Conservation (phyloP, 1,284 basidiomycete species). For the Cutaneotrichosporon daszewskae region DNA sequence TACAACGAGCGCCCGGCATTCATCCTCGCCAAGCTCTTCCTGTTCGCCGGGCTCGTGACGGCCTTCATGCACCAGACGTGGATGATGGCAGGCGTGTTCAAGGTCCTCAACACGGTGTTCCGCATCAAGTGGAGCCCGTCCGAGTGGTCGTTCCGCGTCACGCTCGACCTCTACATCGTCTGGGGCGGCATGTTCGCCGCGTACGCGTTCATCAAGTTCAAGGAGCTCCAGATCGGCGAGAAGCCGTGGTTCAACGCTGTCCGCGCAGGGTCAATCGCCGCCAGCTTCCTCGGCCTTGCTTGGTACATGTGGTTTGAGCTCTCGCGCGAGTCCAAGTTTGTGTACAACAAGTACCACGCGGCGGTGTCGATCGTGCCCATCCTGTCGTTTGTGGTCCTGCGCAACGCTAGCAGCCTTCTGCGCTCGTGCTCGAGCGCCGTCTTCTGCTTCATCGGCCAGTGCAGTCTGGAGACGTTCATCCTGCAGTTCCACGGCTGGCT, state of each 20-base stretch:
- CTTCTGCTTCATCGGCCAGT: constrained; percentile 74
- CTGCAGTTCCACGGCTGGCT: constrained; percentile 87
- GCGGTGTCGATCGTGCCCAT: constrained; percentile 76
- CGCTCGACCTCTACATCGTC: constrained; percentile 79
- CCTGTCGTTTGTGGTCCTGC: constrained; percentile 63
- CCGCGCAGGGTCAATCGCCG: constrained; percentile 52
- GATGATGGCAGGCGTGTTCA: constrained; percentile 62
- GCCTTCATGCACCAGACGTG: constrained; percentile 62
- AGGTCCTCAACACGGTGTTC: constrained; percentile 59
- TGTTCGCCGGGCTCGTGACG: constrained; percentile 60
- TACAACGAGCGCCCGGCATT: constrained; percentile 67
- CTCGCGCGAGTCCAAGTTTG: constrained; percentile 65
- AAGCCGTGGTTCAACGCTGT: constrained; percentile 60
- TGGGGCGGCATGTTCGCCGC: constrained; percentile 78
- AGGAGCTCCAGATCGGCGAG: constrained; percentile 65
- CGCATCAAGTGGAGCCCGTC: constrained; percentile 72
- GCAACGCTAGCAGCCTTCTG: constrained; percentile 66
- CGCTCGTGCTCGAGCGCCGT: constrained; percentile 63
- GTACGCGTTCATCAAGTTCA: constrained; percentile 66
- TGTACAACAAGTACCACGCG: constrained; percentile 78
- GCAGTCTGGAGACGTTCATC: constrained; percentile 79
- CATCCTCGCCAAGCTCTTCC: constrained; percentile 62
- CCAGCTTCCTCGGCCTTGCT: constrained; percentile 55
- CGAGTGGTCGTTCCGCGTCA: constrained; percentile 82
- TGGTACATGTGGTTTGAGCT: constrained; percentile 84